A percentile compares a stretch with the other conserved stretches of the same genome.
Evolutionary conservation across 495 filamentous ascomycete genomes (phyloP).

Genomic region (Tuber melanosporum): DNA sequence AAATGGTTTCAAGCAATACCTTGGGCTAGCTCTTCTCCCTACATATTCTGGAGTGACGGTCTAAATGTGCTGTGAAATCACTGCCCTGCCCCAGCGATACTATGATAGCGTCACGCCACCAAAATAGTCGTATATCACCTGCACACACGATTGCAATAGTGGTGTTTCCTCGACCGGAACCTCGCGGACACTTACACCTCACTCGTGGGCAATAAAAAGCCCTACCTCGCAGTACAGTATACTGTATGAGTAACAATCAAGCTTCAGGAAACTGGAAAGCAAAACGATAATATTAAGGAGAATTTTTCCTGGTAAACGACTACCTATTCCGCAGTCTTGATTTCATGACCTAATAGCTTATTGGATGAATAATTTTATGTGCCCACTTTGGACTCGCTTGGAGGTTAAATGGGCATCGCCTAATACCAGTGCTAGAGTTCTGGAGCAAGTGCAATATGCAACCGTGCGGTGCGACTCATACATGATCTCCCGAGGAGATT

Average conservation of each 20-base stretch:
- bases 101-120: neutral
- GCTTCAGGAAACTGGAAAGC: neutral
- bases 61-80: neutral
- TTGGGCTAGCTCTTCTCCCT: neutral
- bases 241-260: neutral
- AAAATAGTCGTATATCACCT: neutral
- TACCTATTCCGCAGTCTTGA: neutral
- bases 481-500: neutral
- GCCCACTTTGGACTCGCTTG: neutral
- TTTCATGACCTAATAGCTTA: neutral
- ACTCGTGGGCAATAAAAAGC: slow-evolving; percentile 1
- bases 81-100: neutral
- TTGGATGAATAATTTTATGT: neutral
- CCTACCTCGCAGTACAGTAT: neutral
- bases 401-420: neutral
- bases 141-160: neutral
- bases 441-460: slow-evolving; percentile 33
- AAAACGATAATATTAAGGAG: neutral
- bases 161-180: neutral
- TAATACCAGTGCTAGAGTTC: slow-evolving; percentile 12
- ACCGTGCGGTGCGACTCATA: slow-evolving; percentile 4
- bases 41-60: neutral
- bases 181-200: slow-evolving; percentile 2
- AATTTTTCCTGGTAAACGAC: neutral
- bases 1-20: neutral